Evolutionary conservation across 2,329 filamentous ascomycete species (phyloP).

Genomic region (Fusarium sp.): DNA sequence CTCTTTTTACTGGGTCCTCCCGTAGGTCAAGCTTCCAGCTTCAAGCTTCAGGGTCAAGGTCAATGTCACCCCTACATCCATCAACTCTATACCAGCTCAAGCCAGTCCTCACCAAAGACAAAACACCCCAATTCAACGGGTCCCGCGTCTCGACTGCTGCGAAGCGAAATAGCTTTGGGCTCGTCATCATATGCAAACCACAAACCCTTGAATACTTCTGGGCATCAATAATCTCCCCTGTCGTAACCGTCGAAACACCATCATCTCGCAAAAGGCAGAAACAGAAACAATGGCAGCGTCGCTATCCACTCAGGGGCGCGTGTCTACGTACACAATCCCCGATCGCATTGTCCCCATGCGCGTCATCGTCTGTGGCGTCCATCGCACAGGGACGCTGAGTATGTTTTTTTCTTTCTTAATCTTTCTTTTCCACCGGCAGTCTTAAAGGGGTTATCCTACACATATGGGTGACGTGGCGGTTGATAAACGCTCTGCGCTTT

Average conservation of each 20-base stretch:
- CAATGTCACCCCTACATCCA: neutral
- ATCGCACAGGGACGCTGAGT: constrained; percentile 57
- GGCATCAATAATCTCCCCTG: constrained; percentile 27
- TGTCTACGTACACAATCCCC: constrained; percentile 19
- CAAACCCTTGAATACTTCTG: constrained; percentile 22
- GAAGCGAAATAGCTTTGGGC: constrained; percentile 34
- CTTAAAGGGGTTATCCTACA: neutral
- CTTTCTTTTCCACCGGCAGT: neutral
- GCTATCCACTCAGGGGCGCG: constrained; percentile 21
- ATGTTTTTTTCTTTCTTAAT: constrained; percentile 27
- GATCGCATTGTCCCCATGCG: constrained; percentile 56
- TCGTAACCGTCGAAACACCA: constrained; percentile 16
- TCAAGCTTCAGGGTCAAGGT: neutral
- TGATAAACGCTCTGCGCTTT: constrained; percentile 3
- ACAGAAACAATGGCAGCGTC: constrained; percentile 29
- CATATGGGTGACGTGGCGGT: constrained; percentile 1
- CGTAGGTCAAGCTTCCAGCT: neutral
- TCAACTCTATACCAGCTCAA: constrained; percentile 3
- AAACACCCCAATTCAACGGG: no score
- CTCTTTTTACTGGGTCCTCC: constrained; percentile 19
- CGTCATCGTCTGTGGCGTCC: constrained; percentile 57
- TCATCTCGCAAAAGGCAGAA: constrained; percentile 24
- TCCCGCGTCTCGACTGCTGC: constrained; percentile 9
- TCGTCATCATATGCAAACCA: neutral
- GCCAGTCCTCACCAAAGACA: neutral